phyloP scores from a whole-genome alignment of 441 rosid genomes.

The Iberis amara region DNA sequence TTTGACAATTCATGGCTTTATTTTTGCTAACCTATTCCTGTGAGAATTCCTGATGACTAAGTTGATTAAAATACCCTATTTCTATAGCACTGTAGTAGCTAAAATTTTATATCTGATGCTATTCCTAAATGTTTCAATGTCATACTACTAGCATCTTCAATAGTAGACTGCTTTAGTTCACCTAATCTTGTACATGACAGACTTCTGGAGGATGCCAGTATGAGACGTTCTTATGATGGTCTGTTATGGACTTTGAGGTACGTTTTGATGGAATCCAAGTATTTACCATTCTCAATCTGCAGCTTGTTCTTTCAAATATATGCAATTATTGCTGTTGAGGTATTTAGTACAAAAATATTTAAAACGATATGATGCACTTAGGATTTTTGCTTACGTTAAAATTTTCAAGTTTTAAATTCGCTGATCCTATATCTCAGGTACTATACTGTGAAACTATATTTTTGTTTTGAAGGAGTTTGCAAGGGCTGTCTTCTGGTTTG shows the following conservation, averaged over 20 bases:
- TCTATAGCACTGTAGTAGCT: slow-evolving; percentile 13
- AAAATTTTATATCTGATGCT: slow-evolving; percentile 17
- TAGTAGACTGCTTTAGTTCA: slow-evolving; percentile 14
- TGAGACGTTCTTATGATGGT: slow-evolving; percentile 70
- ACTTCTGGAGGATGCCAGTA: slow-evolving; percentile 71
- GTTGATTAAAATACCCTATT: slow-evolving; percentile 6
- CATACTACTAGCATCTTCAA: slow-evolving; percentile 17
- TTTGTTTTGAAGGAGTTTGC: slow-evolving; percentile 68
- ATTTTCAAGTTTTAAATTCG: slow-evolving; percentile 15
- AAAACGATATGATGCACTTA: slow-evolving; percentile 8
- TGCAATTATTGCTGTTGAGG: slow-evolving; percentile 7
- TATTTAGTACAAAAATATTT: background rate
- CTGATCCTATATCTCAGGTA: slow-evolving; percentile 14
- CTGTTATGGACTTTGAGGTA: slow-evolving; percentile 91
- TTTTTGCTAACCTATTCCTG: background rate
- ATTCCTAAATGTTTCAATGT: slow-evolving; percentile 16
- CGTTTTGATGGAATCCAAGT: slow-evolving; percentile 18
- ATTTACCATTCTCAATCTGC: slow-evolving; percentile 8
- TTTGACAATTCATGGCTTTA: slow-evolving; percentile 15
- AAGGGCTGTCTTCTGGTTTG: slow-evolving; percentile 50
- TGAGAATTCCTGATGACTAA: slow-evolving; percentile 2
- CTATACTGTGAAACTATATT: slow-evolving; percentile 22
- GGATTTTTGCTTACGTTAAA: slow-evolving; percentile 6
- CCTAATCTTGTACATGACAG: slow-evolving; percentile 41
- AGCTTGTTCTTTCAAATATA: slow-evolving; percentile 15